phyloP scores from a whole-genome alignment of 208 protist species.

The Tritrichomonas musculus region DNA sequence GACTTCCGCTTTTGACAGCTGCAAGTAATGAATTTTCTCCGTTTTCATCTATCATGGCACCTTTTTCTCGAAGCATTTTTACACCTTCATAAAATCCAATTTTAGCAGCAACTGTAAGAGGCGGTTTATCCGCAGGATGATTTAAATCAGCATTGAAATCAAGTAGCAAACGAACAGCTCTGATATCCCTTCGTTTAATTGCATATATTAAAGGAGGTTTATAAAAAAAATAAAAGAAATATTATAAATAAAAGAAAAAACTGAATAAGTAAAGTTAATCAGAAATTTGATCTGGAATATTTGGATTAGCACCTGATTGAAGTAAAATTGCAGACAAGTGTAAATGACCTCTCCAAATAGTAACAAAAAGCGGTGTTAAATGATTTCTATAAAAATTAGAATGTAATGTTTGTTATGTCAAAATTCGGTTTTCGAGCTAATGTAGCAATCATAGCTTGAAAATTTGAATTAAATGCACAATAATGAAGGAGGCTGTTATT shows the following conservation, averaged over 20 bases:
- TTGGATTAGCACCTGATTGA: neutral
- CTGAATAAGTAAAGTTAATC: neutral
- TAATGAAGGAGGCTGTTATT: neutral
- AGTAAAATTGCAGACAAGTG: neutral
- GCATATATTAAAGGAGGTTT: neutral
- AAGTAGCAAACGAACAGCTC: neutral
- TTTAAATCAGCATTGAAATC: conserved; percentile 1
- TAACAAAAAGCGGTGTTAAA: neutral
- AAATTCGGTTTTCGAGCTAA: neutral
- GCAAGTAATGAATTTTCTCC: neutral
- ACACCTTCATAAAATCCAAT: neutral
- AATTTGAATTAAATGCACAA: neutral
- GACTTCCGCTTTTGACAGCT: neutral
- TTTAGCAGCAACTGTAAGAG: neutral
- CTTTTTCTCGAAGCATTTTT: neutral
- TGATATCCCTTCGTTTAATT: neutral
- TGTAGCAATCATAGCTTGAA: neutral
- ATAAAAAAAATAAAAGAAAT: neutral
- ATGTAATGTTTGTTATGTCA: neutral
- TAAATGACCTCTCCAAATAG: conserved; percentile 15
- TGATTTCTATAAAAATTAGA: neutral
- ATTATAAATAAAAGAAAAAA: no score
- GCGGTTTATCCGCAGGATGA: no score
- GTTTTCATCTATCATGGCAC: neutral
- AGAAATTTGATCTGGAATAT: neutral